Evolutionary conservation across 768 basidiomycete genomes (phyloP), one percentile per base, ranked within the genome.

Genomic region (Paxillus ammoniavirescens): DNA sequence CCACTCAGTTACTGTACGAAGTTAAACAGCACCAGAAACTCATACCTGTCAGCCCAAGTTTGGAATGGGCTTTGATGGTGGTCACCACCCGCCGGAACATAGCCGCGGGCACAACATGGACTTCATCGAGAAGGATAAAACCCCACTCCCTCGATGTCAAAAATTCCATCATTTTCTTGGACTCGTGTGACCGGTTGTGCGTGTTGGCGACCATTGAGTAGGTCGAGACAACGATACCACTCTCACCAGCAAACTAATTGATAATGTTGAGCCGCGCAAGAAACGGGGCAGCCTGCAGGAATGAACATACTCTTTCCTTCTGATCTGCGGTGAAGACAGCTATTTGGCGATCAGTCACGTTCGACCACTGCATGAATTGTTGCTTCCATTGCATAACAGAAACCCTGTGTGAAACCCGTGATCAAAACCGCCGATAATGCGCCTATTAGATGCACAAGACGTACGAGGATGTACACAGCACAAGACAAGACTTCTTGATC

Each of bases 91-190:
- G 82, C 55, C 97, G 85, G 75, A 99, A 99, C 93, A 98, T 98
- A 5, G 93, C 93, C 5, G 97, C 97, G 7, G 97, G 97, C 5
- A 98, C 97, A 58, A 99, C 97, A 69, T 99, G 97, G 17, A 98
- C 97, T 73, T 99, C 97, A 65, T 99, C 97, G 41, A 99, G 78
- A 17, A 99, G 77, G 58, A 99, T 90, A 73, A 98, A 98, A 8
- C 97, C 97, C 97, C 97, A 99, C 72, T 99, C 97, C 50, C 96
- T 79, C n/a, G 93, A 94, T 28, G 93, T 93, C 42, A 99, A 71
- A 66, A 98, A 99, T 61, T 99, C 95, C 97, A 99, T 99, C 92
- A 98, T 98, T 77, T 98, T 97, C 76, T 97, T 94, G 15, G 97
- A 91, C 66, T 96, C 94, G 68, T 98, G 93, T n/a, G 97, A 97